Base-by-base conservation (phyloP, 257 asterid genomes). In the Solanum tarapatanum region DNA sequence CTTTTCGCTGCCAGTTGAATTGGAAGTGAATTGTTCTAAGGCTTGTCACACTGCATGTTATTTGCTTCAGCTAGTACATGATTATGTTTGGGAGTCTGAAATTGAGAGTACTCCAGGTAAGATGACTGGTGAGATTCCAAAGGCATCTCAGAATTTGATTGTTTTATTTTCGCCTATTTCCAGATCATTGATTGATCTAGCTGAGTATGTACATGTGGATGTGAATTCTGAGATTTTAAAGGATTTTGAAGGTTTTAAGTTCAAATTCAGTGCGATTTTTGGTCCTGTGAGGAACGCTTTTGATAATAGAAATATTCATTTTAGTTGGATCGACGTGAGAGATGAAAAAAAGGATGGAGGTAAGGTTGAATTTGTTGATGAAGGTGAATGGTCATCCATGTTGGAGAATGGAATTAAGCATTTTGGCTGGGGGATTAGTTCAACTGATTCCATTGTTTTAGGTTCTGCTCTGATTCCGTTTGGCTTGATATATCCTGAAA, bases 401-500 rank as follows among this genome's bases (percentile, higher is more conserved):
- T 80, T 93, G 55, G 91, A 90, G 88, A 92, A 91, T 66, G 88
- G 89, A 70, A 86, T 93, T 83, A 87, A 88, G 86, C 90, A 91
- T 86, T 92, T 92, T 70, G 97, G 98, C 23, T 97, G 97, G 98
- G 94, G 98, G 7, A 91, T 89, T 93, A 93, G 96, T 90, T 94
- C 98, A 13, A 94, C 94, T 14, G 93, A 95, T 89, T 87, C 91
- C 62, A 87, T 95, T 90, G 89, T 93, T 51, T 90, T 94, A 77
- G 96, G 98, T 74, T 94, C 99, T 19, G 97, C 94, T 87, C 80
- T 97, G 85, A 58, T 95, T 92, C 98, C 99, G 13, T 91, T 95
- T 30, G 98, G 94, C 28, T 91, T 97, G 91, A 91, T 97, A 88
- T 95, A 94, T 90, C 98, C 99, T 1, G 90, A 85, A 80, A 90